Conservation (phyloP, 768 basidiomycete genomes). For the Lactarius trivialis region DNA sequence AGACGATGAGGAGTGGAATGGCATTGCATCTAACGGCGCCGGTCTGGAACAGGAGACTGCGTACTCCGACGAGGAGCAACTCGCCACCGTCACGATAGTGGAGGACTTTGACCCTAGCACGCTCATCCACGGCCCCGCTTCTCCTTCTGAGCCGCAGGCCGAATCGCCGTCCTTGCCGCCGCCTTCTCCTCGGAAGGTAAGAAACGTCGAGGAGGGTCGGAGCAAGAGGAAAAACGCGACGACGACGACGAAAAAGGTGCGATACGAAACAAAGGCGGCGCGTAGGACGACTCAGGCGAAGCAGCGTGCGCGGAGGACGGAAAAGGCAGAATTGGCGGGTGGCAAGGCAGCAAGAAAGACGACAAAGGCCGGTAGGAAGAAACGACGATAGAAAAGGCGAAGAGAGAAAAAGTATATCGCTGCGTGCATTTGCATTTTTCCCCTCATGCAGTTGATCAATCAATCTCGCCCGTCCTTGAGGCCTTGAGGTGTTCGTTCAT, state of each 20-base stretch:
- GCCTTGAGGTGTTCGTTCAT: not conserved
- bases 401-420: too few relatives aligned
- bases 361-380: conserved; percentile 22
- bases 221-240: conserved; percentile 10
- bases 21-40: conserved; percentile 33
- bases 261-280: conserved; percentile 66
- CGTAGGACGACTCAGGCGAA: conserved; percentile 55
- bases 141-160: not conserved
- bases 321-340: conserved; percentile 69
- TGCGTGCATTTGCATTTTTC: not conserved
- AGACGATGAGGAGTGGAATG: conserved; percentile 43
- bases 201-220: not conserved
- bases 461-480: not conserved
- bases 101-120: conserved; percentile 82
- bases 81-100: conserved; percentile 85
- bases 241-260: conserved; percentile 33
- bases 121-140: conserved; percentile 41
- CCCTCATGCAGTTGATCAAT: not conserved
- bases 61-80: conserved; percentile 76
- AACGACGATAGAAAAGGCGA: not conserved
- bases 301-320: conserved; percentile 55
- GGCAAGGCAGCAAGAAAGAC: conserved; percentile 48
- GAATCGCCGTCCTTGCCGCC: conserved; percentile 13
- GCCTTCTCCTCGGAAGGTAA: conserved; percentile 26
- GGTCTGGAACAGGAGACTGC: conserved; percentile 50